A percentile compares a stretch with the other conserved stretches of the same genome.
phyloP scores from a whole-genome alignment of 2,329 filamentous ascomycete genomes.

The Diaporthe destruens region DNA sequence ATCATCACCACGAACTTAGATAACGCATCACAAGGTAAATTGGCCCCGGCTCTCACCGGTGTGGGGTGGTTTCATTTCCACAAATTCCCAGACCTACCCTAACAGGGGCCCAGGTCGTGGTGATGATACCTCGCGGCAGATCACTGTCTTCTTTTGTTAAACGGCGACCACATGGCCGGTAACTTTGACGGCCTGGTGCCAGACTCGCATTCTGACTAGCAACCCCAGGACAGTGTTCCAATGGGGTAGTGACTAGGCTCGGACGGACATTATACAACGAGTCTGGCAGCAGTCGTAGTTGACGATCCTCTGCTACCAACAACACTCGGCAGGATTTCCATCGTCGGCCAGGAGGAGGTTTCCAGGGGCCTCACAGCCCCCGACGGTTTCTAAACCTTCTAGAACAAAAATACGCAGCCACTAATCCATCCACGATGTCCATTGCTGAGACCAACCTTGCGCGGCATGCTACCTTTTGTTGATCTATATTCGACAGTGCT shows the following conservation, averaged over 20 bases:
- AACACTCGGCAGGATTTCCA: constrained; percentile 11
- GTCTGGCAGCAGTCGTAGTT: background rate
- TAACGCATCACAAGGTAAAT: constrained; percentile 38
- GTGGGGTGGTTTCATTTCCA: constrained; percentile 41
- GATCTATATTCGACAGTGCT: background rate
- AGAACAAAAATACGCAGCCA: constrained; percentile 30
- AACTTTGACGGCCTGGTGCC: constrained; percentile 10
- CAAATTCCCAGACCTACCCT: constrained; percentile 20
- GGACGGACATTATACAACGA: background rate
- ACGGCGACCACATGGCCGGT: constrained; percentile 21
- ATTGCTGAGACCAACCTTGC: constrained; percentile 6
- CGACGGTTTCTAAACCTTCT: constrained; percentile 28
- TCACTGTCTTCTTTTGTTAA: constrained; percentile 30
- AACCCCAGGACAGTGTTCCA: background rate
- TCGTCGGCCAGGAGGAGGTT: constrained; percentile 21
- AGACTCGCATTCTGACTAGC: constrained; percentile 10
- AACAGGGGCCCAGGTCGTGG: constrained; percentile 18
- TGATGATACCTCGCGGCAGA: constrained; percentile 23
- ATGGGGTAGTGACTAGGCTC: background rate
- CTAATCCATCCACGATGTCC: background rate
- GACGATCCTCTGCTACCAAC: background rate
- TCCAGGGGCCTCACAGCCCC: constrained; percentile 22
- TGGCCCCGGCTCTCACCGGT: constrained; percentile 40
- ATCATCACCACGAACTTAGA: constrained; percentile 27
- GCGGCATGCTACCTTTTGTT: background rate